Evolutionary conservation across 805 yeast genomes (phyloP).

Genomic region (Saccharomyces mikatae): DNA sequence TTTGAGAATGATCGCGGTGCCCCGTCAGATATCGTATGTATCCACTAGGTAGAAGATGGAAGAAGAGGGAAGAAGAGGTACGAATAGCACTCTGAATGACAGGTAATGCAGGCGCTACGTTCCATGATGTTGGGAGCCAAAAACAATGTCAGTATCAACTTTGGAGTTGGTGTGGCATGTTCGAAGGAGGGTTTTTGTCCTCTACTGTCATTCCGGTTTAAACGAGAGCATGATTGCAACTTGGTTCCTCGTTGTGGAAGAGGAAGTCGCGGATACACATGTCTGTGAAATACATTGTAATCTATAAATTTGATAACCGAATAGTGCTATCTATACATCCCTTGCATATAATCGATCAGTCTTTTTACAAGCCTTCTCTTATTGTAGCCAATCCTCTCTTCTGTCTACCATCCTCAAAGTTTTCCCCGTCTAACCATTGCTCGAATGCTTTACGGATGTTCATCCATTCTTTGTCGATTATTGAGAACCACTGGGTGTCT

Average conservation of each 20-base stretch:
- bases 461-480: constrained; percentile 29
- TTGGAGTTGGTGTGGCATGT: background rate
- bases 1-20: background rate
- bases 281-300: background rate
- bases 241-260: background rate
- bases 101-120: too few species aligned
- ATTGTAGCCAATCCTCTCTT: background rate
- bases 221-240: background rate
- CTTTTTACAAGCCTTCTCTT: background rate
- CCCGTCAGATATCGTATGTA: background rate
- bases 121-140: background rate
- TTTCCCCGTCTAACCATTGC: constrained; percentile 16
- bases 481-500: constrained; percentile 29
- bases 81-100: background rate
- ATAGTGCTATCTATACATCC: background rate
- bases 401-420: background rate
- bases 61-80: too few species aligned
- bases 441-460: constrained; percentile 15
- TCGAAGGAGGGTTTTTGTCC: background rate
- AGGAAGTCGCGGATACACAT: background rate
- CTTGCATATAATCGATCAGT: background rate
- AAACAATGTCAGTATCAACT: background rate
- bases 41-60: too few species aligned
- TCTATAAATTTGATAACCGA: background rate
- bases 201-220: background rate